Evolutionary conservation across 495 filamentous ascomycete species (phyloP).

Genomic region (Corynascus novoguineensis): DNA sequence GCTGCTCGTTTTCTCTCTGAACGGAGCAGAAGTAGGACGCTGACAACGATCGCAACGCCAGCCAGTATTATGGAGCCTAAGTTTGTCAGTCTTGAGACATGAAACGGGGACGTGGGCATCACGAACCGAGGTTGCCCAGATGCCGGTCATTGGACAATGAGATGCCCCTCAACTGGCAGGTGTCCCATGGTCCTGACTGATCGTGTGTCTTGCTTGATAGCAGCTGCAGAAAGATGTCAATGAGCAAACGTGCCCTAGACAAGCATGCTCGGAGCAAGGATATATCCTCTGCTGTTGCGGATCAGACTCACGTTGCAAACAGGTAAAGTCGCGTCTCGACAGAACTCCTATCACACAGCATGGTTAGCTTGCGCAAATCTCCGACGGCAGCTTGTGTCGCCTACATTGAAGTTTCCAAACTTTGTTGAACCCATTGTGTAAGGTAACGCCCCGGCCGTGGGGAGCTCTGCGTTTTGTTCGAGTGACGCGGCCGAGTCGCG

Average conservation of each 20-base stretch:
- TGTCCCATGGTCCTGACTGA: conserved; percentile 50
- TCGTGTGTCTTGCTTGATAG: conserved; percentile 36
- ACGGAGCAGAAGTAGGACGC: conserved; percentile 61
- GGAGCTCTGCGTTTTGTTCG: not conserved
- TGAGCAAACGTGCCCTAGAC: conserved; percentile 2
- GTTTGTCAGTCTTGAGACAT: conserved; percentile 15
- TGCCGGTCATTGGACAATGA: conserved; percentile 54
- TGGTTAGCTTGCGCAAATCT: conserved; percentile 19
- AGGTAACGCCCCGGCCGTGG: conserved; percentile 23
- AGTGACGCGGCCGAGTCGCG: conserved; percentile 9
- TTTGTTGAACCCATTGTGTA: conserved; percentile 58
- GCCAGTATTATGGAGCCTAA: conserved; percentile 86
- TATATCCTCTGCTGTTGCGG: not conserved
- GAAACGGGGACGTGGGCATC: not conserved
- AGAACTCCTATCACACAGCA: conserved; percentile 64
- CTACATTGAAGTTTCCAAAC: conserved; percentile 87
- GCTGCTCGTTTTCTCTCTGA: conserved; percentile 93
- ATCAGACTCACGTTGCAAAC: conserved; percentile 85
- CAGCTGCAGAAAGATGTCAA: conserved; percentile 31
- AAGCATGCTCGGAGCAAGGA: not conserved
- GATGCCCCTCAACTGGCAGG: conserved; percentile 72
- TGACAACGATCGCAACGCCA: conserved; percentile 65
- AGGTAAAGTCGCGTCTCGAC: conserved; percentile 91
- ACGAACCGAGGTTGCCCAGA: conserved; percentile 82
- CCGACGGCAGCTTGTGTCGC: conserved; percentile 28